These are phyloP conservation scores for Solanum etuberosum DNA, from an alignment of 257 asterid species.

Conservation along the genomic window DNA sequence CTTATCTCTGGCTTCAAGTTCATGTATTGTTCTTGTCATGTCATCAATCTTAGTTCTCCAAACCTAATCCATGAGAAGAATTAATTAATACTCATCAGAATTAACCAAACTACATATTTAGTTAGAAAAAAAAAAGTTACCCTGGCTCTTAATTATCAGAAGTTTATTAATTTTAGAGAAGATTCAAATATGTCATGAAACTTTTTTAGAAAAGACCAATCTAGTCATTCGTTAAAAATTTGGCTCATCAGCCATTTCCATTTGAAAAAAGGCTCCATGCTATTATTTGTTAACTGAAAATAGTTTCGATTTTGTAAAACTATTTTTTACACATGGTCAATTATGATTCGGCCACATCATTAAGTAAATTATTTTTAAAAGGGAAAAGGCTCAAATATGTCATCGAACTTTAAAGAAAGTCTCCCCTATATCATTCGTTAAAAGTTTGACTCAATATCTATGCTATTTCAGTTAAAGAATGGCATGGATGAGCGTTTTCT, in stretches of 20 bases:
- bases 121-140: not conserved
- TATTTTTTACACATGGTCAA: not conserved
- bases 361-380: too few relatives aligned
- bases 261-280: not conserved
- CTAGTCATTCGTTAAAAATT: too few relatives aligned
- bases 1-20: slow-evolving; percentile 43
- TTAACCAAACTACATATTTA: not conserved
- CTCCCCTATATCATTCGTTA: too few relatives aligned
- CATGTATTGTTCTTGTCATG: slow-evolving; percentile 30
- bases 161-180: not conserved
- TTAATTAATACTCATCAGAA: not conserved
- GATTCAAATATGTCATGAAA: too few relatives aligned
- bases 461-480: too few relatives aligned
- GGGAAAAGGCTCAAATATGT: too few relatives aligned
- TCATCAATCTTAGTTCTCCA: slow-evolving; percentile 46
- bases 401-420: not conserved
- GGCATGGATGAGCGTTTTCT: too few relatives aligned
- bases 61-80: slow-evolving; percentile 14
- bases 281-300: too few relatives aligned
- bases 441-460: not conserved
- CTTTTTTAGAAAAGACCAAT: too few relatives aligned
- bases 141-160: not conserved
- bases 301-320: not conserved
- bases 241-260: not conserved
- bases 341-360: not conserved